These are phyloP conservation scores for Cryptococcus maquisensis DNA, from an alignment of 1,284 basidiomycete genomes.

Conservation along the genomic window DNA sequence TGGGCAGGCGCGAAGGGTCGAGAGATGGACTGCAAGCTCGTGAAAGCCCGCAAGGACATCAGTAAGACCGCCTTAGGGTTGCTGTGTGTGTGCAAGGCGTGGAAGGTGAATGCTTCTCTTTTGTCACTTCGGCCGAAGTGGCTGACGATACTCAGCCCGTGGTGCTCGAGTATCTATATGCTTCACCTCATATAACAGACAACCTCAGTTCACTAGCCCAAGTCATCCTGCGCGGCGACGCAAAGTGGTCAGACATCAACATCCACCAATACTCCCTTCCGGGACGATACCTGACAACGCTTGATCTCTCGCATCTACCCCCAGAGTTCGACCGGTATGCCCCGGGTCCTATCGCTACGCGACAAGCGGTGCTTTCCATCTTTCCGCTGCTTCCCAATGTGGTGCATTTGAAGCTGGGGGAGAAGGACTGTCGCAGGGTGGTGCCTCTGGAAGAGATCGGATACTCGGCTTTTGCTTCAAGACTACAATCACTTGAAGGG, in stretches of 20 bases:
- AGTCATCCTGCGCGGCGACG: slow-evolving; percentile 60
- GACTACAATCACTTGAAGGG: slow-evolving; percentile 60
- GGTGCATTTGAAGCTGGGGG: slow-evolving; percentile 56
- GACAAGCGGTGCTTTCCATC: slow-evolving; percentile 10
- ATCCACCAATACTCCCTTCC: slow-evolving; percentile 76
- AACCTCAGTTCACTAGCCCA: slow-evolving; percentile 59
- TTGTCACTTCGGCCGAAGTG: not conserved
- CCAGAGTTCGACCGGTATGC: slow-evolving; percentile 51
- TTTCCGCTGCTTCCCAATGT: slow-evolving; percentile 15
- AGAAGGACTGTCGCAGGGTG: slow-evolving; percentile 40
- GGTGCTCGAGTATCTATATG: slow-evolving; percentile 64
- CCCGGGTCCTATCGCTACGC: slow-evolving; percentile 51
- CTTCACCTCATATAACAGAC: slow-evolving; percentile 55
- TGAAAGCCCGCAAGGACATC: slow-evolving; percentile 18
- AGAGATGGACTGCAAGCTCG: slow-evolving; percentile 5
- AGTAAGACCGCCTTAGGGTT: slow-evolving; percentile 47
- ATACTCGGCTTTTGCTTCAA: slow-evolving; percentile 42
- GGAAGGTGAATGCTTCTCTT: slow-evolving; percentile 58
- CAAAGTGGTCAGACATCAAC: slow-evolving; percentile 77
- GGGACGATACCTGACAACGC: slow-evolving; percentile 70
- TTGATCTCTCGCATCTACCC: slow-evolving; percentile 63
- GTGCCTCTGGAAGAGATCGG: slow-evolving; percentile 54
- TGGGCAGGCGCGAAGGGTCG: slow-evolving; percentile 25
- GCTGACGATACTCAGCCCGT: slow-evolving; percentile 54
- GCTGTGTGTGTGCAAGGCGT: slow-evolving; percentile 63